Conservation (phyloP, 257 asterid species). For the Haberlea rhodopensis region DNA sequence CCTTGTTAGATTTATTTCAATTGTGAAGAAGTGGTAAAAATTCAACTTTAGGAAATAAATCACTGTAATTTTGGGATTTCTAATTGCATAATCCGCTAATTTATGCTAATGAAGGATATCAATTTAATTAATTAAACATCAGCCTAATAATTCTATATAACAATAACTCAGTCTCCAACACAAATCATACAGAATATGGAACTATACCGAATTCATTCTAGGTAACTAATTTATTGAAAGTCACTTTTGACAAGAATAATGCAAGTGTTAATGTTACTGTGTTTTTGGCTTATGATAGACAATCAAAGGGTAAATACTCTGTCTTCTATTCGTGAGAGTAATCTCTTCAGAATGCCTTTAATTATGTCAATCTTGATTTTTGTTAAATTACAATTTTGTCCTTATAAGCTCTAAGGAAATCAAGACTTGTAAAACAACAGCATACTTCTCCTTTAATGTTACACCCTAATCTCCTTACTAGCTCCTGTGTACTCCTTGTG, state of each 20-base stretch:
- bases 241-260: slow-evolving; percentile 10
- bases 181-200: slow-evolving; percentile 13
- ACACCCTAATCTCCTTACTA: slow-evolving; percentile 5
- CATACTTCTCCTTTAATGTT: slow-evolving; percentile 4
- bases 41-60: too few species aligned
- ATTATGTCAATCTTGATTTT: background rate
- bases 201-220: slow-evolving; percentile 6
- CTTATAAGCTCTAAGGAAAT: background rate
- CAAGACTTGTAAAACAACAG: background rate
- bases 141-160: too few species aligned
- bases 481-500: slow-evolving; percentile 22
- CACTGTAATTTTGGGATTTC: too few species aligned
- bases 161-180: too few species aligned
- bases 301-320: background rate
- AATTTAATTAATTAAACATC: too few species aligned
- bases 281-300: background rate
- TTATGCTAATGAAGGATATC: too few species aligned
- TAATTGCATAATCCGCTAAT: too few species aligned
- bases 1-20: slow-evolving; percentile 11
- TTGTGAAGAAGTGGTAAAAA: too few species aligned
- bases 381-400: background rate
- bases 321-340: background rate
- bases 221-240: slow-evolving; percentile 12
- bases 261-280: background rate
- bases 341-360: background rate